These are phyloP conservation scores for Capsicum pubescens DNA, from an alignment of 257 asterid genomes.

Conservation along the genomic window DNA sequence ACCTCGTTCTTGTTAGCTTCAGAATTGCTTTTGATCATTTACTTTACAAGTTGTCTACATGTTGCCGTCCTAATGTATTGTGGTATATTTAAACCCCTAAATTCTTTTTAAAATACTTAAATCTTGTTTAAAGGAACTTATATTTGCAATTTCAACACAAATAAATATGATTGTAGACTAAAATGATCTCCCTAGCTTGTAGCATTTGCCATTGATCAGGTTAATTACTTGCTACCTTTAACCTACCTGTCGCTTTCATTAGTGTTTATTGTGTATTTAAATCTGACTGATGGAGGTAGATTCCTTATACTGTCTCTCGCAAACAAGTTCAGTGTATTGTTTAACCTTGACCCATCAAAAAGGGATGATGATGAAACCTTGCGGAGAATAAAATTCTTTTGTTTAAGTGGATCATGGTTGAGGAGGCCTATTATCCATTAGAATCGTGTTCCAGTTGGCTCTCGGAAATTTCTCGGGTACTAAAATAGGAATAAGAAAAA, in stretches of 20 bases:
- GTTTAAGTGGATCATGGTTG: background rate
- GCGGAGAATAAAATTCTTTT: background rate
- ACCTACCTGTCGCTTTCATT: too few species aligned
- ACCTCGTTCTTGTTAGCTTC: background rate
- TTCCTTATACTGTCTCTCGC: background rate
- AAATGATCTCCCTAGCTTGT: too few species aligned
- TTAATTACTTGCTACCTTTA: too few species aligned
- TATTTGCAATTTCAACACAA: background rate
- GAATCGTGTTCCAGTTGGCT: background rate
- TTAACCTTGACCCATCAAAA: background rate
- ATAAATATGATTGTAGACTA: constrained; percentile 2
- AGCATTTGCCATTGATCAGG: too few species aligned
- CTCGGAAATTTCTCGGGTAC: background rate
- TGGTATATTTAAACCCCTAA: background rate
- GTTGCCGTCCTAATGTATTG: background rate
- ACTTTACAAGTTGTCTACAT: background rate
- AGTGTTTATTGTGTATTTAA: background rate
- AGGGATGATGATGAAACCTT: background rate
- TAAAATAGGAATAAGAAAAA: background rate
- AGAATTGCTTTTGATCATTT: background rate
- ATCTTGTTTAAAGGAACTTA: background rate
- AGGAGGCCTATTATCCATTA: background rate
- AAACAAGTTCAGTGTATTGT: background rate
- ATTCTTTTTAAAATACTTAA: background rate
- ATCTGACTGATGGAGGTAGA: background rate